phyloP scores from a whole-genome alignment of 2,329 filamentous ascomycete genomes.

The Mariannaea sp. region DNA sequence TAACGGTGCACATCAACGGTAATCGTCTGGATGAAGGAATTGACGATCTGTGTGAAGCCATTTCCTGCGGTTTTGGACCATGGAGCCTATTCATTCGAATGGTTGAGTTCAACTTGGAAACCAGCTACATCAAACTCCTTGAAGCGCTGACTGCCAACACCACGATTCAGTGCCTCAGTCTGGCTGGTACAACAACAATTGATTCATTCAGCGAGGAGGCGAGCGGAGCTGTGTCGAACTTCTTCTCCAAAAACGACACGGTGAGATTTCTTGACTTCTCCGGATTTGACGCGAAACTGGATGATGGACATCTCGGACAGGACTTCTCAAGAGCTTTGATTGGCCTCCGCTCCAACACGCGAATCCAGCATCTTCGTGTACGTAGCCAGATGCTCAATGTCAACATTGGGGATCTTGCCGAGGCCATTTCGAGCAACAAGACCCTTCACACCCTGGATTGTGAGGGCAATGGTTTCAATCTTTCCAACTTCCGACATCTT shows the following conservation, averaged over 20 bases:
- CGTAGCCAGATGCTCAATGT: slow-evolving; percentile 61
- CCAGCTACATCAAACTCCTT: slow-evolving; percentile 57
- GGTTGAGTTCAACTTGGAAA: slow-evolving; percentile 60
- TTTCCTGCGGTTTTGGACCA: slow-evolving; percentile 54
- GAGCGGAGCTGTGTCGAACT: slow-evolving; percentile 53
- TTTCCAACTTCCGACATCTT: slow-evolving; percentile 55
- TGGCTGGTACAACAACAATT: slow-evolving; percentile 59
- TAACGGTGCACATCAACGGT: slow-evolving; percentile 55
- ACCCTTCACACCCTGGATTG: slow-evolving; percentile 59
- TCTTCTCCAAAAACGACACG: slow-evolving; percentile 57
- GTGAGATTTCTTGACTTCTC: slow-evolving; percentile 61
- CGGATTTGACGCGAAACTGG: slow-evolving; percentile 61
- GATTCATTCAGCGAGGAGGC: slow-evolving; percentile 52
- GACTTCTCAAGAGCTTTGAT: slow-evolving; percentile 57
- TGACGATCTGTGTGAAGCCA: slow-evolving; percentile 54
- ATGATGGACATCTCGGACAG: slow-evolving; percentile 60
- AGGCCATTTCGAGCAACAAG: slow-evolving; percentile 54
- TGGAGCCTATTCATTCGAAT: slow-evolving; percentile 59
- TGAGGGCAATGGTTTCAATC: slow-evolving; percentile 59
- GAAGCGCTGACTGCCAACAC: slow-evolving; percentile 55
- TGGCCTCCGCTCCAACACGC: slow-evolving; percentile 51
- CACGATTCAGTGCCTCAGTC: slow-evolving; percentile 56
- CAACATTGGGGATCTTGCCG: slow-evolving; percentile 58
- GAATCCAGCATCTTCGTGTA: slow-evolving; percentile 56
- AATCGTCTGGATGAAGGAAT: slow-evolving; percentile 60